Evolutionary conservation across 2,329 filamentous ascomycete genomes (phyloP).

Genomic region (Penicillium sp.): DNA sequence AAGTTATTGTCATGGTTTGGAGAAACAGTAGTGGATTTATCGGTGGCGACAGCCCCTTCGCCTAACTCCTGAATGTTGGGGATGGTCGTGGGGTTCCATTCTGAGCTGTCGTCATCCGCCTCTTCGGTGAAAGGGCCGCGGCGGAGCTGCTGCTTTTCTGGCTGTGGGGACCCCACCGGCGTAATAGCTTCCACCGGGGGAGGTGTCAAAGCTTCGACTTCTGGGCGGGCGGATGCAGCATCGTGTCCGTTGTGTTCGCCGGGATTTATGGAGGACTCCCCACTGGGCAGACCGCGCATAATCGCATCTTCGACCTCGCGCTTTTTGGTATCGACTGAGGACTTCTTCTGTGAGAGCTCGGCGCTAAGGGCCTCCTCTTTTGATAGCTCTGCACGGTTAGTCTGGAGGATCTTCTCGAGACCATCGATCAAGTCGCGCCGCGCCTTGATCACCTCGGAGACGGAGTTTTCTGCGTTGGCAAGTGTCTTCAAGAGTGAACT

Average conservation of each 20-base stretch:
- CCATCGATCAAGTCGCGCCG: conserved; percentile 73
- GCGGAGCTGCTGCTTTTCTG: conserved; percentile 35
- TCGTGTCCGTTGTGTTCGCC: conserved; percentile 31
- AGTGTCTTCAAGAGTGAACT: conserved; percentile 87
- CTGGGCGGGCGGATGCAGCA: conserved; percentile 57
- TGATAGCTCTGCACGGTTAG: conserved; percentile 66
- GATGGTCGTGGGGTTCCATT: conserved; percentile 17
- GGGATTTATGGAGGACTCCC: conserved; percentile 52
- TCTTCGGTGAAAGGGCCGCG: conserved; percentile 21
- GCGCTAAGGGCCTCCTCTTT: conserved; percentile 66
- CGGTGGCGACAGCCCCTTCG: conserved; percentile 12
- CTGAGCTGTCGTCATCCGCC: conserved; percentile 2
- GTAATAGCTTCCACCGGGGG: conserved; percentile 60
- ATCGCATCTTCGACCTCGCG: conserved; percentile 87
- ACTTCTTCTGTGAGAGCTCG: conserved; percentile 64
- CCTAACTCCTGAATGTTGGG: conserved; percentile 21
- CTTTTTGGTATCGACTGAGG: conserved; percentile 75
- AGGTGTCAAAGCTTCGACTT: conserved; percentile 85
- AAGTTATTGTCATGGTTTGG: conserved; percentile 22
- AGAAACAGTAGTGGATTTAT: neutral
- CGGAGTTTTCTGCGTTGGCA: conserved; percentile 81
- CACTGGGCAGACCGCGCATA: conserved; percentile 73
- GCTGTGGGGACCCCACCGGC: conserved; percentile 50
- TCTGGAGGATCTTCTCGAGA: conserved; percentile 76
- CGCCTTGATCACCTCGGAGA: conserved; percentile 85